Evolutionary conservation across 805 yeast genomes (phyloP).

Genomic region (Kazachstania africana): DNA sequence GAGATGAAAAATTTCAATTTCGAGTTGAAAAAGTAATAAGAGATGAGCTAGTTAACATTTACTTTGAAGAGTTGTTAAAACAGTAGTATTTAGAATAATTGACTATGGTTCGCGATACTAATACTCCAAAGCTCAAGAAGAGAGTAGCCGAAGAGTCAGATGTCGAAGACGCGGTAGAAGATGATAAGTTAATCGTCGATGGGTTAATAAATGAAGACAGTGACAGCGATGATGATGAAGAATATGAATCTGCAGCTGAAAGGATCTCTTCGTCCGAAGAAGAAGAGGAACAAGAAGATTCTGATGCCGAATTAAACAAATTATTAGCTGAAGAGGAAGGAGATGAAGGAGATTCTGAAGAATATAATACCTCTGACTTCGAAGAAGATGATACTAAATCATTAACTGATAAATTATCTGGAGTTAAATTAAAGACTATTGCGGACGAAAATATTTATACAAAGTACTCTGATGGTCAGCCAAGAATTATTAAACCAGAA

Average conservation of each 20-base stretch:
- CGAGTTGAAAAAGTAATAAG: too few relatives aligned
- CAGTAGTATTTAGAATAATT: too few relatives aligned
- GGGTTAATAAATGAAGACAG: constrained; percentile 1
- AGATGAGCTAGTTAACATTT: too few relatives aligned
- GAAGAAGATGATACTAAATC: constrained; percentile 34
- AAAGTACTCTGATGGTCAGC: constrained; percentile 64
- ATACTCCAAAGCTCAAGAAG: too few relatives aligned
- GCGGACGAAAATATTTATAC: constrained; percentile 36
- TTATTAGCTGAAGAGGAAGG: constrained; percentile 42
- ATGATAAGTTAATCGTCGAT: constrained; percentile 2
- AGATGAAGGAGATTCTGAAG: constrained; percentile 19
- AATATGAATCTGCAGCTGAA: constrained; percentile 2
- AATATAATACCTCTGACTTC: constrained; percentile 19
- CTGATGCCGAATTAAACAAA: constrained; percentile 52
- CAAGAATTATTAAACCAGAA: constrained; percentile 74
- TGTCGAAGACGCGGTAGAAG: constrained; percentile 9
- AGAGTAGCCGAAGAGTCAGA: constrained; percentile 14
- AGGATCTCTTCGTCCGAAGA: constrained; percentile 3
- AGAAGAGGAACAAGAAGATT: constrained; percentile 31
- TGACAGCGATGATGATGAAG: constrained; percentile 13
- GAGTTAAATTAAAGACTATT: constrained; percentile 40
- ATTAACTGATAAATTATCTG: constrained; percentile 43
- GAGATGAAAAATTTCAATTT: too few relatives aligned
- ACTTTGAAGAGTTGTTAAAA: too few relatives aligned
- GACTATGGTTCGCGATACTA: too few relatives aligned